A percentile compares a stretch with the other conserved stretches of the same genome.
These are phyloP conservation scores for Cucumis melo DNA, from an alignment of 306 rosid species.

Conservation along the genomic window DNA sequence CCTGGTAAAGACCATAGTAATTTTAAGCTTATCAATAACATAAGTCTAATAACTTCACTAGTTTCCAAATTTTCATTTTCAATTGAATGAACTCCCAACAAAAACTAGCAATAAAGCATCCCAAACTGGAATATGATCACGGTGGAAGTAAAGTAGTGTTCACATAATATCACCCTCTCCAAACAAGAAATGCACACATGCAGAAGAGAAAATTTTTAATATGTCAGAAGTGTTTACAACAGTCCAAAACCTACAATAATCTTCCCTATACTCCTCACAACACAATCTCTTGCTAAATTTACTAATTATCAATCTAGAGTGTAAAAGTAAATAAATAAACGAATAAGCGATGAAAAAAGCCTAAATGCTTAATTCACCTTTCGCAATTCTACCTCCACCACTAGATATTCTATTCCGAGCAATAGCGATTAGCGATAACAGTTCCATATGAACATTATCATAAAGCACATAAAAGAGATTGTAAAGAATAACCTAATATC, in stretches of 20 bases:
- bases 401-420: not conserved
- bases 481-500: too few species aligned
- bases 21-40: not conserved
- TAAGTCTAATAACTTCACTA: not conserved
- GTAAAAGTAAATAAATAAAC: too few species aligned
- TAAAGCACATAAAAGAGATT: too few species aligned
- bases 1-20: conserved; percentile 24
- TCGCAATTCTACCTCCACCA: not conserved
- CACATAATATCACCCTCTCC: not conserved
- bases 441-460: too few species aligned
- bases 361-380: not conserved
- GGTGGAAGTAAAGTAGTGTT: not conserved
- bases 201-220: not conserved
- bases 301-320: not conserved
- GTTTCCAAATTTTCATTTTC: not conserved
- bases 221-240: not conserved
- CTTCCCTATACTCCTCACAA: not conserved
- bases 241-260: not conserved
- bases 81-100: not conserved
- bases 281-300: not conserved
- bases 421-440: not conserved
- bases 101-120: not conserved
- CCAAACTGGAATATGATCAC: not conserved
- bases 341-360: not conserved
- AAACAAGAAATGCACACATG: not conserved